Percentiles rank a stretch among this genome's conserved stretches.
Evolutionary conservation across 2,329 filamentous ascomycete species (phyloP).

Genomic region (Helotiales sp.): DNA sequence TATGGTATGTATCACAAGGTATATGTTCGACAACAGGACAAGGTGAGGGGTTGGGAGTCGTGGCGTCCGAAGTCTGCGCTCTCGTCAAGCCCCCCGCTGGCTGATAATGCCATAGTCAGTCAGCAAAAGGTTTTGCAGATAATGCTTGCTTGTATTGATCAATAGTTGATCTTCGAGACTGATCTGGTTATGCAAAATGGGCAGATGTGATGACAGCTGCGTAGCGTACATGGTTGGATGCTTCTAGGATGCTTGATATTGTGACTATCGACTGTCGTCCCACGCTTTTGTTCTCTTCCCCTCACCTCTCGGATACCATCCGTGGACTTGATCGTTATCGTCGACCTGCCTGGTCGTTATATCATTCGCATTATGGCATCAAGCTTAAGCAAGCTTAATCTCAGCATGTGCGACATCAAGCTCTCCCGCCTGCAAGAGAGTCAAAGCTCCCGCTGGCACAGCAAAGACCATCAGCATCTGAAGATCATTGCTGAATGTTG

Average conservation of each 20-base stretch:
- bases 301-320: constrained; percentile 22
- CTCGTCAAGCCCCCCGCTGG: constrained; percentile 9
- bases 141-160: constrained; percentile 11
- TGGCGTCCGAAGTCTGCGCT: constrained; percentile 19
- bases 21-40: constrained; percentile 3
- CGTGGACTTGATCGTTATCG: constrained; percentile 27
- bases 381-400: constrained; percentile 23
- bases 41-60: constrained; percentile 26
- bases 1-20: constrained; percentile 14
- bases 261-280: background rate
- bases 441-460: constrained; percentile 29
- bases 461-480: constrained; percentile 14
- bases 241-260: constrained; percentile 9
- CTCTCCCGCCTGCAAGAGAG: constrained; percentile 25
- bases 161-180: constrained; percentile 8
- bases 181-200: constrained; percentile 12
- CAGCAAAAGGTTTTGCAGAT: constrained; percentile 1
- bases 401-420: constrained; percentile 30
- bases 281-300: background rate
- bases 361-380: constrained; percentile 6
- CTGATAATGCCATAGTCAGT: constrained; percentile 17
- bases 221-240: constrained; percentile 2
- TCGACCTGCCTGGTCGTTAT: background rate
- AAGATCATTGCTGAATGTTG: constrained; percentile 23
- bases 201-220: constrained; percentile 18